These are phyloP conservation scores for Platanthera guangdongensis DNA, from an alignment of 106 monocot species.

Conservation along the genomic window DNA sequence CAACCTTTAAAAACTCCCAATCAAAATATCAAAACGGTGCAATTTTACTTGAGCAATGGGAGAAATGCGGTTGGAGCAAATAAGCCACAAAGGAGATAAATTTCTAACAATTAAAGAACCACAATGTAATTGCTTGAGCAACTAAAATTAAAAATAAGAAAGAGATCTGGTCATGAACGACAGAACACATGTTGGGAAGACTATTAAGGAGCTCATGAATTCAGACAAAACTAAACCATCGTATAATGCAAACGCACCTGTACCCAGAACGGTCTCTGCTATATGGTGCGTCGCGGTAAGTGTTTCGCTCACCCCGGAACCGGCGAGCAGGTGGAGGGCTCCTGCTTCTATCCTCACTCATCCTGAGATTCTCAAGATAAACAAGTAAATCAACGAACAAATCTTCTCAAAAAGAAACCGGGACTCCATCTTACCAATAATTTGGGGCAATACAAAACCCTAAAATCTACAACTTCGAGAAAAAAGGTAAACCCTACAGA, in stretches of 20 bases:
- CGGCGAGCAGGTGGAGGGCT: slow-evolving; percentile 31
- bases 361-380: slow-evolving; percentile 8
- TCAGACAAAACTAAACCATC: neutral
- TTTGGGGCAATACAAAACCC: slow-evolving; percentile 9
- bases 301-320: slow-evolving; percentile 32
- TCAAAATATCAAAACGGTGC: no score
- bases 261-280: slow-evolving; percentile 20
- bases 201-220: neutral
- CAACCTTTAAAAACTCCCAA: no score
- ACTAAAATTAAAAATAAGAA: neutral
- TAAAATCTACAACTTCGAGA: no score
- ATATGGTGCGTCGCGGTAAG: slow-evolving; percentile 41
- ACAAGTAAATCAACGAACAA: neutral
- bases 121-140: neutral
- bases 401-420: neutral
- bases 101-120: neutral
- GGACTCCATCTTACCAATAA: slow-evolving; percentile 10
- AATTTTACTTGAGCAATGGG: no score
- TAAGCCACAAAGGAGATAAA: no score
- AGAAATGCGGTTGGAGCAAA: no score
- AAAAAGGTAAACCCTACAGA: no score
- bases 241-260: slow-evolving; percentile 9
- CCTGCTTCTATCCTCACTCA: slow-evolving; percentile 40
- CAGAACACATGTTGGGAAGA: neutral
- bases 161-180: neutral